phyloP scores from a whole-genome alignment of 768 basidiomycete species.

The Tulasnella sp. region DNA sequence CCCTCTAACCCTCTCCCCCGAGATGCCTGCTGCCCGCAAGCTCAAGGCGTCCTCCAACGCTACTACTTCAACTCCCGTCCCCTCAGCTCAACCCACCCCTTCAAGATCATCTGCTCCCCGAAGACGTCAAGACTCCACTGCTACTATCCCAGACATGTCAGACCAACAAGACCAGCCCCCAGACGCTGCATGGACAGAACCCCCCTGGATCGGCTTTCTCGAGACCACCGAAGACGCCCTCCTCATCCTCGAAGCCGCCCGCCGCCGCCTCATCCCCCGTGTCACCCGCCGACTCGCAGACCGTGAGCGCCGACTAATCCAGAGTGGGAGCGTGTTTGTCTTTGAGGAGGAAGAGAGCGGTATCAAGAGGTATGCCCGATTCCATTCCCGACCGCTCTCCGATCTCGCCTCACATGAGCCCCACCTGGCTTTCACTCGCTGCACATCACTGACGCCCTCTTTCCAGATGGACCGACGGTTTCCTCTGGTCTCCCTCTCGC shows the following conservation, averaged over 20 bases:
- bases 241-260: constrained; percentile 91
- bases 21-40: too few species aligned
- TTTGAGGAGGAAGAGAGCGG: constrained; percentile 96
- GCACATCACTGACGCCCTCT: background rate
- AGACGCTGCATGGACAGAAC: constrained; percentile 44
- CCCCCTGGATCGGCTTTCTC: constrained; percentile 90
- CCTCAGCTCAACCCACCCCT: too few species aligned
- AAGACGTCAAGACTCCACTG: too few species aligned
- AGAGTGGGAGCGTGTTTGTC: constrained; percentile 87
- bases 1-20: too few species aligned
- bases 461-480: constrained; percentile 77
- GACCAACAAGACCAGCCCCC: too few species aligned
- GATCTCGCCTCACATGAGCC: background rate
- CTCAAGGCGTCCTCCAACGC: too few species aligned
- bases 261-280: constrained; percentile 77
- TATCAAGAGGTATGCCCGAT: constrained; percentile 51
- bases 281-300: constrained; percentile 89
- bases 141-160: too few species aligned
- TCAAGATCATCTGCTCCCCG: too few species aligned
- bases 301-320: constrained; percentile 84
- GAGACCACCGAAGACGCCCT: constrained; percentile 90
- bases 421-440: background rate
- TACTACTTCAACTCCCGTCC: too few species aligned
- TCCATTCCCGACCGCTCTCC: background rate
- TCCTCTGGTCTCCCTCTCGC: constrained; percentile 86